Conservation (phyloP, 2,329 filamentous ascomycete genomes). For the Dactylellina sp. region DNA sequence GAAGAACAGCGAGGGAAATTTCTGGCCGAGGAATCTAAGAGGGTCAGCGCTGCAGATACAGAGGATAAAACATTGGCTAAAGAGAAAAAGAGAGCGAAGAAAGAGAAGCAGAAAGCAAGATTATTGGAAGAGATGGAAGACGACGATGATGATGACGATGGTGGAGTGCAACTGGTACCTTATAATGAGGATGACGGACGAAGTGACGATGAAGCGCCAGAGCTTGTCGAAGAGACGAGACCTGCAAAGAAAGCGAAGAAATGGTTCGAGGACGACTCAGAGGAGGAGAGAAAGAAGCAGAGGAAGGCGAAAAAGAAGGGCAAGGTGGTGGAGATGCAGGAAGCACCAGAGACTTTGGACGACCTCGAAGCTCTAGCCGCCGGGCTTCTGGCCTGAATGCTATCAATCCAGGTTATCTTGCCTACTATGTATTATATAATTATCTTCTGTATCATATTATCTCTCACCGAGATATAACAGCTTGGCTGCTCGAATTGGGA, state of each 20-base stretch:
- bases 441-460: slow-evolving; percentile 1
- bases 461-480: too few species aligned
- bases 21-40: slow-evolving; percentile 78
- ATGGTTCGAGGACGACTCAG: slow-evolving; percentile 82
- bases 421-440: slow-evolving; percentile 9
- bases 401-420: neutral
- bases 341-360: slow-evolving; percentile 72
- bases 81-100: slow-evolving; percentile 81
- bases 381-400: slow-evolving; percentile 71
- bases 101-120: slow-evolving; percentile 77
- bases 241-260: slow-evolving; percentile 74
- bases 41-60: slow-evolving; percentile 79
- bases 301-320: slow-evolving; percentile 64
- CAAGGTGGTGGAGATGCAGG: slow-evolving; percentile 67
- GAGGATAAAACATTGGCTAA: slow-evolving; percentile 84
- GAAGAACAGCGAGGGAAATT: slow-evolving; percentile 82
- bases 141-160: slow-evolving; percentile 61
- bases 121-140: slow-evolving; percentile 68
- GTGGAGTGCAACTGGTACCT: slow-evolving; percentile 51
- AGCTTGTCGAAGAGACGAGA: slow-evolving; percentile 64
- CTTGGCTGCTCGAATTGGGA: too few species aligned
- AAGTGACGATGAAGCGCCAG: slow-evolving; percentile 61
- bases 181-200: slow-evolving; percentile 58
- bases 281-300: slow-evolving; percentile 67
- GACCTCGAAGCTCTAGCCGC: slow-evolving; percentile 82